A percentile compares a stretch with the other conserved stretches of the same genome.
phyloP scores from a whole-genome alignment of 2,329 filamentous ascomycete species.

The Pseudogymnoascus verrucosus region DNA sequence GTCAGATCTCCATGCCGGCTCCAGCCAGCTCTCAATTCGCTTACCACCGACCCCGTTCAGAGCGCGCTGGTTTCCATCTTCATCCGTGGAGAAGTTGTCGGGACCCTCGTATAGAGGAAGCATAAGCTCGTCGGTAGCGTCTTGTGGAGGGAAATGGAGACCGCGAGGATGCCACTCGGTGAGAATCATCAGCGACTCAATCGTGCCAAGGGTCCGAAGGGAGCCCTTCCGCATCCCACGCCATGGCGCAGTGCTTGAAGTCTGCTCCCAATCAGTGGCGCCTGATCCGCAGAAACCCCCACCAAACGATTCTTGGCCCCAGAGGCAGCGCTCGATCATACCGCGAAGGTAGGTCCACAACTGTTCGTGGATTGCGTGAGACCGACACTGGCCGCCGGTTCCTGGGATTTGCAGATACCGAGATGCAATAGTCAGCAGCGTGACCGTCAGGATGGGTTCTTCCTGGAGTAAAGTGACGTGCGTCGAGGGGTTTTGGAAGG shows the following conservation, averaged over 20 bases:
- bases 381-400: conserved; percentile 72
- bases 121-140: conserved; percentile 62
- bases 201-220: conserved; percentile 80
- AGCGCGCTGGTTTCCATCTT: conserved; percentile 31
- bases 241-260: conserved; percentile 62
- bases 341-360: conserved; percentile 89
- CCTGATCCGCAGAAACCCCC: conserved; percentile 76
- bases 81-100: conserved; percentile 38
- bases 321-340: conserved; percentile 92
- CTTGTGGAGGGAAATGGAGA: conserved; percentile 83
- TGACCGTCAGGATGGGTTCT: conserved; percentile 88
- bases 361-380: conserved; percentile 88
- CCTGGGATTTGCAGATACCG: conserved; percentile 75
- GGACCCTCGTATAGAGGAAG: conserved; percentile 46
- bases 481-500: conserved; percentile 73
- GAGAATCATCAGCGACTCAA: conserved; percentile 87
- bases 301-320: conserved; percentile 93
- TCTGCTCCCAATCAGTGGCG: conserved; percentile 47
- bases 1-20: conserved; percentile 89
- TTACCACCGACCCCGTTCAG: conserved; percentile 65
- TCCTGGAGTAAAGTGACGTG: conserved; percentile 76
- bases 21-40: conserved; percentile 89
- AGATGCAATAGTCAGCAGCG: conserved; percentile 83
- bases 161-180: conserved; percentile 97
- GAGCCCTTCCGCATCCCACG: conserved; percentile 67